Evolutionary conservation across 805 yeast species (phyloP).

Genomic region (Ogataea henricii): DNA sequence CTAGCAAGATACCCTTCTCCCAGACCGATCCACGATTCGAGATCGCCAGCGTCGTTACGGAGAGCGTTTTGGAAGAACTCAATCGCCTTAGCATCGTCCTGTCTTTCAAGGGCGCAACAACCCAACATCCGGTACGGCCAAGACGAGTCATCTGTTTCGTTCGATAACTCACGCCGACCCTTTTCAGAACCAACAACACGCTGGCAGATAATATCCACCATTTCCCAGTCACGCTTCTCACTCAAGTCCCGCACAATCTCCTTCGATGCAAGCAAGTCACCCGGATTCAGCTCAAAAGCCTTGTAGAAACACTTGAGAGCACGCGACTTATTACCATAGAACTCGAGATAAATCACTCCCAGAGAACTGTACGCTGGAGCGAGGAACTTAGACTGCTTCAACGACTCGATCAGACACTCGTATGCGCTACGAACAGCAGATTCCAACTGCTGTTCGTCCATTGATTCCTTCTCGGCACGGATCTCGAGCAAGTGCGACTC

Average conservation of each 20-base stretch:
- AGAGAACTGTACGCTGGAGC: slow-evolving; percentile 83
- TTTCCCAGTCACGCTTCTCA: slow-evolving; percentile 72
- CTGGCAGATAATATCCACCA: slow-evolving; percentile 73
- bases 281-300: slow-evolving; percentile 84
- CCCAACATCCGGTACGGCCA: slow-evolving; percentile 96
- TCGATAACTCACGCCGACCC: slow-evolving; percentile 50
- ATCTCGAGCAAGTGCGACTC: slow-evolving; percentile 51
- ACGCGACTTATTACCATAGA: slow-evolving; percentile 58
- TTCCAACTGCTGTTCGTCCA: slow-evolving; percentile 24
- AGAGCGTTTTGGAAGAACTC: slow-evolving; percentile 88
- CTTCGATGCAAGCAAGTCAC: slow-evolving; percentile 74
- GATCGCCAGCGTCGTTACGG: slow-evolving; percentile 64
- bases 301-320: slow-evolving; percentile 86
- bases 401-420: slow-evolving; percentile 56
- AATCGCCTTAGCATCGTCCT: slow-evolving; percentile 76
- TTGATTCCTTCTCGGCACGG: slow-evolving; percentile 12
- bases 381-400: slow-evolving; percentile 62
- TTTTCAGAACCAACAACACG: slow-evolving; percentile 65
- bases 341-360: slow-evolving; percentile 68
- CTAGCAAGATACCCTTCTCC: slow-evolving; percentile 91
- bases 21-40: slow-evolving; percentile 89
- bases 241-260: slow-evolving; percentile 73
- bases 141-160: slow-evolving; percentile 39
- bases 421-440: slow-evolving; percentile 50
- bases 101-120: slow-evolving; percentile 67